Conservation (phyloP, 1,284 basidiomycete genomes). For the Cutaneotrichosporon sp. region DNA sequence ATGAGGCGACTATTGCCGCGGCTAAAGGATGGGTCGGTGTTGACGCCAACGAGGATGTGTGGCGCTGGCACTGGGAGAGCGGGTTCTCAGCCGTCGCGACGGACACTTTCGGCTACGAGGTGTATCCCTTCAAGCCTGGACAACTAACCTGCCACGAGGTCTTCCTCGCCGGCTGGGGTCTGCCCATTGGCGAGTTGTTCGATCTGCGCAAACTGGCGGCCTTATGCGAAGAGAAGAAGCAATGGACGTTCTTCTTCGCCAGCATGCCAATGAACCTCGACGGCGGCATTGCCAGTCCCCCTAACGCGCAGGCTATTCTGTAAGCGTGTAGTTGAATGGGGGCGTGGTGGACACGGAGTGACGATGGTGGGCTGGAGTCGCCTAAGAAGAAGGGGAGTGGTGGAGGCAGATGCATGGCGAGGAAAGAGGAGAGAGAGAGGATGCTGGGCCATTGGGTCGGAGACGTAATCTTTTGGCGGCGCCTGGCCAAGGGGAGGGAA, state of each 20-base stretch:
- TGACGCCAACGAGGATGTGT: constrained; percentile 32
- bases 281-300: constrained; percentile 49
- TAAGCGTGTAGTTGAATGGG: no score
- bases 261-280: constrained; percentile 46
- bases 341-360: no score
- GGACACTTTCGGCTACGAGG: constrained; percentile 41
- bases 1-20: constrained; percentile 8
- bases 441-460: no score
- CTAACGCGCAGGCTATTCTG: constrained; percentile 48
- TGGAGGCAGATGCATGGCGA: no score
- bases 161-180: constrained; percentile 38
- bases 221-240: constrained; percentile 32
- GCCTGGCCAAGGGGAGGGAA: no score
- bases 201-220: constrained; percentile 46
- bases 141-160: constrained; percentile 25
- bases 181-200: constrained; percentile 50
- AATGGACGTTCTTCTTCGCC: constrained; percentile 50
- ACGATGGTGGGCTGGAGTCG: no score
- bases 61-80: constrained; percentile 50
- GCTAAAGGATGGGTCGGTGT: constrained; percentile 25
- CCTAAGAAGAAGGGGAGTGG: no score
- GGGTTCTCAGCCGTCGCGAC: constrained; percentile 50
- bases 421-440: no score
- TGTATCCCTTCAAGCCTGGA: constrained; percentile 19
- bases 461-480: no score